Evolutionary conservation across 805 yeast genomes (phyloP), one percentile per base, ranked within the genome.

Genomic region (Saccharomyces mikatae): DNA sequence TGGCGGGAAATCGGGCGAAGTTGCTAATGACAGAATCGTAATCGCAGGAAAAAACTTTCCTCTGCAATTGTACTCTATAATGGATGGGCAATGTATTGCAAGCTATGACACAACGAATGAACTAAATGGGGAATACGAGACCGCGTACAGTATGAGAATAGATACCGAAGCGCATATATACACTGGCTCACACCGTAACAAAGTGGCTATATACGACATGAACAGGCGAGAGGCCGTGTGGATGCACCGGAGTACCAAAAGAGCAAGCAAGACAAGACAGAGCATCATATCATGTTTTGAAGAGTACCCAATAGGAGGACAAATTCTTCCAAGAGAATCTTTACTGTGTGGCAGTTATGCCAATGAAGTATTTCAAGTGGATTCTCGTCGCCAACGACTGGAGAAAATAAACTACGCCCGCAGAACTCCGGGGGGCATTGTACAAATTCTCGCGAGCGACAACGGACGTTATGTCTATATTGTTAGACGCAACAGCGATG

Each of bases 391-490:
- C 17, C 14, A 27, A 21, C 11, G 46, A 44, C 13, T 9, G 10
- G 14, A 21, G 8, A 21, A 21, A 24, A 10, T 46, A 4, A 22
- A 31, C 8, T 41, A 44, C 26, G 8, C 14, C 11, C 14, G 22
- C 29, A 24, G n/a, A 22, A 30, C 6, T n/a, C n/a, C 30, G 48
- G 75, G 66, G 3, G 80, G 73, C 3, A 61, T 65, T 17, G 65
- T 61, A 14, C 79, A 75, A 56, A 44, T 75, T 0, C 21, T 76
- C 6, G 66, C 60, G 28, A 70, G 76, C 22, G 61, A 59, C 1
- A 75, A 73, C 59, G 75, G 72, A 4, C 69, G 67, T 41, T 75
- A 67, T 51, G 21, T 73, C 4, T 76, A 66, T 52, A 64, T 65
- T 1, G 28, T 74, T 1, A 61, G 68, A 31, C 60, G 80, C 31